Conservation (phyloP, 1,284 basidiomycete species). For the Rhodotorula sp. region DNA sequence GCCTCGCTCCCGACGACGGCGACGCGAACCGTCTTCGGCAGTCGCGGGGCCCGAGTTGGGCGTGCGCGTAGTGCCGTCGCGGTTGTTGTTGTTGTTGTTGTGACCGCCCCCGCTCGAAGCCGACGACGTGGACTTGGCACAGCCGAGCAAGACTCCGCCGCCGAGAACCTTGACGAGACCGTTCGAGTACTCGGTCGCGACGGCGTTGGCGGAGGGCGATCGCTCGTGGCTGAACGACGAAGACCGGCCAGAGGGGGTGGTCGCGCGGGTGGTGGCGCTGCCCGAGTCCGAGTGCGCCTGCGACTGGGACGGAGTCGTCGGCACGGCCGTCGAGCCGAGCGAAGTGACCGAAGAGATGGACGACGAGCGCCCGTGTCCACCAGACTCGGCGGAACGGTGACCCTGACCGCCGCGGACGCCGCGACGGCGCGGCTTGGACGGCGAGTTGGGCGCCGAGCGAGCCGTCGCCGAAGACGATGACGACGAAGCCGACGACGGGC, state of each 20-base stretch:
- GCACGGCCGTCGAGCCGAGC: conserved; percentile 19
- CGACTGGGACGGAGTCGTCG: conserved; percentile 21
- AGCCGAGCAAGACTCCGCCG: conserved; percentile 47
- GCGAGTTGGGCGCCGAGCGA: conserved; percentile 31
- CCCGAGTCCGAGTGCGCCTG: background rate
- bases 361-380: conserved; percentile 17
- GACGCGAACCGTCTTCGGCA: conserved; percentile 10
- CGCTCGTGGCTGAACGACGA: conserved; percentile 21
- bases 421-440: conserved; percentile 39
- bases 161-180: conserved; percentile 47
- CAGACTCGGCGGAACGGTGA: conserved; percentile 13
- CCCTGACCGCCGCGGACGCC: conserved; percentile 38
- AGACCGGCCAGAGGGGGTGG: conserved; percentile 6
- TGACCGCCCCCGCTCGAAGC: background rate
- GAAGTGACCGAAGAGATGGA: conserved; percentile 36
- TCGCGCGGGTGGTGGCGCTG: background rate
- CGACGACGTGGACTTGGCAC: conserved; percentile 14
- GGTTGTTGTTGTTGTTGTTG: background rate
- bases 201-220: conserved; percentile 23
- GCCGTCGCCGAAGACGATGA: background rate
- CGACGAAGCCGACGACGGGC: background rate
- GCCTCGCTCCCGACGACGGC: conserved; percentile 22
- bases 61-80: background rate
- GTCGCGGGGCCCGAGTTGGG: background rate
- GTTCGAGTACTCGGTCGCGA: conserved; percentile 46